Percentiles rank a stretch among this genome's conserved stretches.
Evolutionary conservation across 306 rosid genomes (phyloP).

Genomic region (Ceratonia siliqua): DNA sequence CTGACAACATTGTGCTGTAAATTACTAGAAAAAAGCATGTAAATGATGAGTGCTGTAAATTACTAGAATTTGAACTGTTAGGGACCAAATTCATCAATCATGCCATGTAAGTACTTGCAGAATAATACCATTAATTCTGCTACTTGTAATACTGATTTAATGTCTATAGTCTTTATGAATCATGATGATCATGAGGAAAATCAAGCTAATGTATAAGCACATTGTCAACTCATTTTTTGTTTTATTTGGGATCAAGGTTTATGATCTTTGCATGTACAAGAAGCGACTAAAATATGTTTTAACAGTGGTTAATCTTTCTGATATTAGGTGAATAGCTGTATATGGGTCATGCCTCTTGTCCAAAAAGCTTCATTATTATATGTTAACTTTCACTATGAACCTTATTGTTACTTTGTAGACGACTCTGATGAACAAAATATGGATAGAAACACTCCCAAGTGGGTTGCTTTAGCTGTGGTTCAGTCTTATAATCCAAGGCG

Average conservation of each 20-base stretch:
- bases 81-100: not conserved
- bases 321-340: conserved; percentile 3
- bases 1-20: not conserved
- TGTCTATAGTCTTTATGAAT: not conserved
- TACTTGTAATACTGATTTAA: not conserved
- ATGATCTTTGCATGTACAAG: not conserved
- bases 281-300: not conserved
- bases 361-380: not conserved
- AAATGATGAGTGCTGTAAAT: not conserved
- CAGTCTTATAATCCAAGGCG: conserved; percentile 88
- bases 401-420: conserved; percentile 42
- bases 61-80: not conserved
- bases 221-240: not conserved
- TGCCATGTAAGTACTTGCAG: not conserved
- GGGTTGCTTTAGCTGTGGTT: conserved; percentile 90
- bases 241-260: not conserved
- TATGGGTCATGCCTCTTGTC: conserved; percentile 3
- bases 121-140: not conserved
- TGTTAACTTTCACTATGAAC: not conserved
- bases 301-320: not conserved
- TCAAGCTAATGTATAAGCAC: not conserved
- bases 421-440: conserved; percentile 37
- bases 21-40: not conserved
- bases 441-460: conserved; percentile 46
- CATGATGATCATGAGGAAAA: not conserved